Evolutionary conservation across 1,139 yeast species (phyloP), one percentile per base, ranked within the genome.

Genomic region (Suhomyces anneliseae): DNA sequence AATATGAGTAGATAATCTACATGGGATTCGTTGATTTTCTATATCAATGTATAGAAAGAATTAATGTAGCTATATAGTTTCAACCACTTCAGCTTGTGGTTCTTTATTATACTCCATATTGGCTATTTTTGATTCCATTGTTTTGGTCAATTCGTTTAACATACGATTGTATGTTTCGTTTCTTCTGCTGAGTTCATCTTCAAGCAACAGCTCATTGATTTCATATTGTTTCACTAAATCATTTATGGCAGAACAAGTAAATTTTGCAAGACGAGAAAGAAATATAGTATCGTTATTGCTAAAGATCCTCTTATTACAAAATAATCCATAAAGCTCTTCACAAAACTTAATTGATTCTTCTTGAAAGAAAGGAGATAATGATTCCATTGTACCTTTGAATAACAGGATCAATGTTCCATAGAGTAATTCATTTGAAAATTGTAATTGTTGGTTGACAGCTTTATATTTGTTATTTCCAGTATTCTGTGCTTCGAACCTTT

Each of bases 151-250:
- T 26, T 48, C 9, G n/a, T 12, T 19, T 26, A 45, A 34, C 40
- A 45, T 45, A 7, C 15, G 31, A 4, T 34, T 8, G 9, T 36
- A 31, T 10, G 32, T 35, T 10, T 32, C 24, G 7, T 44, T 39
- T 10, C 34, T 34, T 12, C 35, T 34, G 4, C 33, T 42, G 8
- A 58, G 37, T 43, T 60, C 66, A 12, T 48, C 41, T 42, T 64
- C 60, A 14, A 65, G 48, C 6, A 52, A 33, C 8, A 46, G 38
- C 44, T 64, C 66, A 34, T 55, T 61, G 7, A 47, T 48, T 11
- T 54, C 34, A 43, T 54, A 59, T 42, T 55, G 57, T 8, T 43
- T 32, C 6, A 62, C 65, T 35, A 66, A 42, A 46, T 59, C 65
- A 12, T 51, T 36, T 14, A 63, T 50, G 2, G 69, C 59, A 10